Evolutionary conservation across 2,329 filamentous ascomycete genomes (phyloP).

Genomic region (Neonectria ditissima): DNA sequence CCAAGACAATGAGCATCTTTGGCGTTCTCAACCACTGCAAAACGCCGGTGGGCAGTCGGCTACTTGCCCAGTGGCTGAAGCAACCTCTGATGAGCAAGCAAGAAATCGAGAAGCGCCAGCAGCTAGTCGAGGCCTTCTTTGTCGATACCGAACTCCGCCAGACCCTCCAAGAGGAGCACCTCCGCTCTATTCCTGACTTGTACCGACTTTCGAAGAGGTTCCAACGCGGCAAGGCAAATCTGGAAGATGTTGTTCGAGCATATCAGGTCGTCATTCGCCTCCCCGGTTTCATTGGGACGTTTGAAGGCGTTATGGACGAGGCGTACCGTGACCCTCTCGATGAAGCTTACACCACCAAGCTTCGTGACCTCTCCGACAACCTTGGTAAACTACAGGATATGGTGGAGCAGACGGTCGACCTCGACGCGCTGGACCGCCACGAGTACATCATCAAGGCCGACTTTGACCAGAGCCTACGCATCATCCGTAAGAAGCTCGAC

Average conservation of each 20-base stretch:
- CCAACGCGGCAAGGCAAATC: slow-evolving; percentile 87
- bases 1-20: slow-evolving; percentile 98
- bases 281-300: slow-evolving; percentile 87
- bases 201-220: slow-evolving; percentile 96
- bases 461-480: slow-evolving; percentile 88
- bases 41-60: slow-evolving; percentile 88
- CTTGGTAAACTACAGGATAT: slow-evolving; percentile 93
- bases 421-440: slow-evolving; percentile 94
- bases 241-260: slow-evolving; percentile 94
- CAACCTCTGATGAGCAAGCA: slow-evolving; percentile 92
- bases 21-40: slow-evolving; percentile 98
- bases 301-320: slow-evolving; percentile 97
- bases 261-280: slow-evolving; percentile 95
- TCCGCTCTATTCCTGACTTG: slow-evolving; percentile 92
- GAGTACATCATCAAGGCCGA: slow-evolving; percentile 99
- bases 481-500: slow-evolving; percentile 93
- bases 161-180: slow-evolving; percentile 95
- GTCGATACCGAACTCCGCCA: slow-evolving; percentile 93
- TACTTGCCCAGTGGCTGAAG: slow-evolving; percentile 96
- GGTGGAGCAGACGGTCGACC: slow-evolving; percentile 97
- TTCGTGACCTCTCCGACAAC: slow-evolving; percentile 80
- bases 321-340: slow-evolving; percentile 89
- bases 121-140: slow-evolving; percentile 94
- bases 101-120: slow-evolving; percentile 91
- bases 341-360: slow-evolving; percentile 84